Evolutionary conservation across 2,329 filamentous ascomycete species (phyloP), one percentile per base, ranked within the genome.

Genomic region (Stagonosporopsis cucurbitacearum): DNA sequence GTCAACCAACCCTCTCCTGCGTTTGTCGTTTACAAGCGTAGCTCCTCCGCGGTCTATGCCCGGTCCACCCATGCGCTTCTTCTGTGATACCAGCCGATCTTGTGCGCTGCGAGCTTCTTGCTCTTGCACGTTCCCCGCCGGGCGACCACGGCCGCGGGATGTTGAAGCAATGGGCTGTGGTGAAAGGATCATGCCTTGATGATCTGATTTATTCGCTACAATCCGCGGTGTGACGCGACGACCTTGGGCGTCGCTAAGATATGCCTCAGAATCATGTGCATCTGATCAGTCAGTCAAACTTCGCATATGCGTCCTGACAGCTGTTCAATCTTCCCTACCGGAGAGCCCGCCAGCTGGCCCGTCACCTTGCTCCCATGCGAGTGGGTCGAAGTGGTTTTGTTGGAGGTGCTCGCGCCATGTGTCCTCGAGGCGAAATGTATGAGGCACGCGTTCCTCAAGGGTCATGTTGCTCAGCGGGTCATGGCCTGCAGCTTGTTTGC

Each of bases 341-440:
- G 80, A 81, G 65, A 80, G 73, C 58, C 80, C 80, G 54, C 80
- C 79, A 43, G 77, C 77, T 37, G 84, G 84, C 48, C 86, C 85
- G 74, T 87, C 84, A n/a, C 85, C 85, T 39, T 82, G 75, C 62
- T 79, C 76, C 81, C 83, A 84, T n/a, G 81, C 82, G 39, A 86
- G 65, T 17, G 80, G 75, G 19, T 73, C 69, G n/a, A 88, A 67
- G 69, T 88, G 86, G 19, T 65, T 68, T 28, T 76, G 68, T 53
- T 82, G 78, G 22, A 87, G 66, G 65, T 88, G 86, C 20, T 74
- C 70, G 47, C 77, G 71, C 78, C 85, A 83, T 13, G 74, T 65
- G 11, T 72, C 70, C 26, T 77, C 68, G 8, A 69, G 65, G 8
- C 65, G 63, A 57, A 82, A 83, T 23, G 64, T 64, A 45, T 63